These are phyloP conservation scores for Botryotinia narcissicola DNA, from an alignment of 2,329 filamentous ascomycete genomes.

Conservation along the genomic window DNA sequence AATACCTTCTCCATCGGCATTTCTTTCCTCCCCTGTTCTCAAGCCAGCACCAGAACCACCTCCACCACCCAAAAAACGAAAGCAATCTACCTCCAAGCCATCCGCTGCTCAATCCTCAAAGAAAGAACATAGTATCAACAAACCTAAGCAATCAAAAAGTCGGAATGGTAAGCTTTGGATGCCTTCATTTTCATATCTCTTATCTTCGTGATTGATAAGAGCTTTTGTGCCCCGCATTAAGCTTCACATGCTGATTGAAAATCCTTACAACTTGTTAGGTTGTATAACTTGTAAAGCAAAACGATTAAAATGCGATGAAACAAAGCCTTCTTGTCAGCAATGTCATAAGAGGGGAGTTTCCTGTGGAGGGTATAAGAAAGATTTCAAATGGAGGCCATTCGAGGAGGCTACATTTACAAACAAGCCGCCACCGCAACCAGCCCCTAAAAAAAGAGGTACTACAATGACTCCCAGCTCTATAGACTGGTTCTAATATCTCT, in stretches of 20 bases:
- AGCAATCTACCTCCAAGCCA: conserved; percentile 29
- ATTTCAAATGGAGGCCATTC: conserved; percentile 73
- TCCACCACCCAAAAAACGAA: conserved; percentile 29
- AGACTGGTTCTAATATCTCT: conserved; percentile 24
- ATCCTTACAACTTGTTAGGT: conserved; percentile 45
- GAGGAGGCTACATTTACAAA: conserved; percentile 58
- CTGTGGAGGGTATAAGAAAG: conserved; percentile 71
- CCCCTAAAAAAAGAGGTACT: conserved; percentile 33
- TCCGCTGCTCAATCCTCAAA: conserved; percentile 28
- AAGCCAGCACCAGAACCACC: conserved; percentile 36
- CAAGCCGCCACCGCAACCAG: conserved; percentile 37
- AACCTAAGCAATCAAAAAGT: conserved; percentile 72
- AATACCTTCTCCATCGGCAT: conserved; percentile 58
- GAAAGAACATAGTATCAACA: conserved; percentile 45
- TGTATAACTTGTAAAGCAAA: conserved; percentile 73
- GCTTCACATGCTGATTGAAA: conserved; percentile 22
- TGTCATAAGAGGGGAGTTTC: conserved; percentile 62
- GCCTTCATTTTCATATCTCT: conserved; percentile 22
- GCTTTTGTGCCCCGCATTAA: conserved; percentile 12
- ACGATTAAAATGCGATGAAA: conserved; percentile 71
- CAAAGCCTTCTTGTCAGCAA: conserved; percentile 65
- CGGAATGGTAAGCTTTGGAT: conserved; percentile 60
- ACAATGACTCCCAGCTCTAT: background rate
- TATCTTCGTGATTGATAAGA: conserved; percentile 34
- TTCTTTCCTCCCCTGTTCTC: conserved; percentile 43